phyloP scores from a whole-genome alignment of 805 yeast genomes.

The Yarrowia osloensis region DNA sequence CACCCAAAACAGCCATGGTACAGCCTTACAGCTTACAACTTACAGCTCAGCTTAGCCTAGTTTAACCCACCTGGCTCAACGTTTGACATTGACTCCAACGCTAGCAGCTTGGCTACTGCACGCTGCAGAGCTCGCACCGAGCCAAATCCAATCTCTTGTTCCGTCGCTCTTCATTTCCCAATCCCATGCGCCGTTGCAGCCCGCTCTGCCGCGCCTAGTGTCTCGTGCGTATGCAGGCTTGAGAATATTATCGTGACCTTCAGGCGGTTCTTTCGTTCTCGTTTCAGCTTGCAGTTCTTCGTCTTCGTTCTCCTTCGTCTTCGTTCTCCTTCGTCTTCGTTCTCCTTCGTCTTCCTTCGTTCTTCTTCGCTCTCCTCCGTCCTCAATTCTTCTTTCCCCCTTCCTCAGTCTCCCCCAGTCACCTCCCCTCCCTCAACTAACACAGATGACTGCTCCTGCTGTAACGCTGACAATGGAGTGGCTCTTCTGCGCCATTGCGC shows the following conservation, averaged over 20 bases:
- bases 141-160: not conserved
- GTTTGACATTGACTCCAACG: too few relatives aligned
- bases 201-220: not conserved
- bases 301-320: not conserved
- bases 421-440: not conserved
- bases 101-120: too few relatives aligned
- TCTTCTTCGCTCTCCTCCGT: not conserved
- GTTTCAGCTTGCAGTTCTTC: too few relatives aligned
- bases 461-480: conserved; percentile 36
- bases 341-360: not conserved
- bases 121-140: not conserved
- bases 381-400: too few relatives aligned
- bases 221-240: not conserved
- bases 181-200: not conserved
- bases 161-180: conserved; percentile 3
- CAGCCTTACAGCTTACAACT: too few relatives aligned
- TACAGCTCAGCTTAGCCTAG: too few relatives aligned
- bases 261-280: too few relatives aligned
- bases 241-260: not conserved
- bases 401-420: not conserved
- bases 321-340: not conserved
- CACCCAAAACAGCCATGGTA: too few relatives aligned
- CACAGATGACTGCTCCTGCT: conserved; percentile 22
- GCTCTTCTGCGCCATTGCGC: conserved; percentile 34
- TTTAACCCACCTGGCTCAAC: too few relatives aligned